phyloP scores from a whole-genome alignment of 495 filamentous ascomycete species.

The Antarctomyces pellizariae region DNA sequence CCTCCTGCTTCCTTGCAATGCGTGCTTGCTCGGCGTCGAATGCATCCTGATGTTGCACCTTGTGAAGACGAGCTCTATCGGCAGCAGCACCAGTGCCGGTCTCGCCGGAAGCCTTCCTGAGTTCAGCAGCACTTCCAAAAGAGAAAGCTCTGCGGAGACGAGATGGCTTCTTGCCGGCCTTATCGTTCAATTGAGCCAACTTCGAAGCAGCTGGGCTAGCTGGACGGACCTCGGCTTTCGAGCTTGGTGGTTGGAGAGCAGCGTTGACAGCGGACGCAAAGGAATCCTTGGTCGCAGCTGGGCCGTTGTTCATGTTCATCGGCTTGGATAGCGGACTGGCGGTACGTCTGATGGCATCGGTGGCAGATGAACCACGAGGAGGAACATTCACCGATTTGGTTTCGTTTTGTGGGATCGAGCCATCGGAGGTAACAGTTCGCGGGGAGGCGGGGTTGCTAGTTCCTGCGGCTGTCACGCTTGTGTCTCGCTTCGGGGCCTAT shows the following conservation, averaged over 20 bases:
- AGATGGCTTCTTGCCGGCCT: slow-evolving; percentile 50
- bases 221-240: slow-evolving; percentile 13
- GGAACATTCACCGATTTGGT: slow-evolving; percentile 38
- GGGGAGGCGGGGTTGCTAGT: slow-evolving; percentile 24
- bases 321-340: slow-evolving; percentile 67
- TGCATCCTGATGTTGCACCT: slow-evolving; percentile 45
- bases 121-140: slow-evolving; percentile 86
- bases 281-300: slow-evolving; percentile 15
- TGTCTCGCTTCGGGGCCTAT: slow-evolving; percentile 13
- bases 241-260: slow-evolving; percentile 13
- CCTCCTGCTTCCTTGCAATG: slow-evolving; percentile 79
- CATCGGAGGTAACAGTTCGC: slow-evolving; percentile 13
- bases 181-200: slow-evolving; percentile 58
- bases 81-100: slow-evolving; percentile 28
- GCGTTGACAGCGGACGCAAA: slow-evolving; percentile 13
- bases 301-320: slow-evolving; percentile 30
- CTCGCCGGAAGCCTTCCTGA: slow-evolving; percentile 53
- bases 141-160: slow-evolving; percentile 82
- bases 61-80: slow-evolving; percentile 41
- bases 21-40: slow-evolving; percentile 71
- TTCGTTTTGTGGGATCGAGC: slow-evolving; percentile 22
- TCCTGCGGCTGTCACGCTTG: slow-evolving; percentile 7
- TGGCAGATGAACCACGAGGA: slow-evolving; percentile 42
- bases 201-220: slow-evolving; percentile 54
- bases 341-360: slow-evolving; percentile 41